Conservation (phyloP, 768 basidiomycete genomes). For the Artomyces pyxidatus region DNA sequence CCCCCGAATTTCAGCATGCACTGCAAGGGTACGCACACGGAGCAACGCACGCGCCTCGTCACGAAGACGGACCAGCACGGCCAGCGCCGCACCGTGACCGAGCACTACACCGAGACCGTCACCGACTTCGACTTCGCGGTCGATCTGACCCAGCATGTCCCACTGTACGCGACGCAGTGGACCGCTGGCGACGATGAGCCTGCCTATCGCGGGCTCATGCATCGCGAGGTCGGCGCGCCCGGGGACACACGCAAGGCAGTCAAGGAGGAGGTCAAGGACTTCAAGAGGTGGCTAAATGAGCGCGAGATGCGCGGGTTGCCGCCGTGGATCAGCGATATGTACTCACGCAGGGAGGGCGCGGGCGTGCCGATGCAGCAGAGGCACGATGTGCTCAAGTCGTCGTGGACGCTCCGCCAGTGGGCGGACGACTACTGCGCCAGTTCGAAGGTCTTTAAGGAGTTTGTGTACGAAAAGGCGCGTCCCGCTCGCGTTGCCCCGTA, state of each 20-base stretch:
- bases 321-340: slow-evolving; percentile 32
- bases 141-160: slow-evolving; percentile 38
- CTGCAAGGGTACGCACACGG: slow-evolving; percentile 47
- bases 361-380: slow-evolving; percentile 1
- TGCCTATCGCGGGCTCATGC: slow-evolving; percentile 57
- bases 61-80: slow-evolving; percentile 28
- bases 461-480: slow-evolving; percentile 60
- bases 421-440: slow-evolving; percentile 77
- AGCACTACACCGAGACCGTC: slow-evolving; percentile 50
- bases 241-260: slow-evolving; percentile 32
- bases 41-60: slow-evolving; percentile 43
- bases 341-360: neutral
- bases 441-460: slow-evolving; percentile 66
- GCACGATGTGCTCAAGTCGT: slow-evolving; percentile 14
- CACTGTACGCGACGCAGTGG: slow-evolving; percentile 42
- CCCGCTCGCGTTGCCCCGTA: neutral
- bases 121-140: slow-evolving; percentile 67
- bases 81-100: slow-evolving; percentile 27
- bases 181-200: slow-evolving; percentile 55
- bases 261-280: slow-evolving; percentile 33
- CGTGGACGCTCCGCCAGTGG: slow-evolving; percentile 40
- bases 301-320: slow-evolving; percentile 42
- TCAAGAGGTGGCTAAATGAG: slow-evolving; percentile 37
- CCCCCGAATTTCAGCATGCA: slow-evolving; percentile 40
- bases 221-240: slow-evolving; percentile 41